Evolutionary conservation across 345 rosid genomes (phyloP).

Genomic region (Populus pruinosa): DNA sequence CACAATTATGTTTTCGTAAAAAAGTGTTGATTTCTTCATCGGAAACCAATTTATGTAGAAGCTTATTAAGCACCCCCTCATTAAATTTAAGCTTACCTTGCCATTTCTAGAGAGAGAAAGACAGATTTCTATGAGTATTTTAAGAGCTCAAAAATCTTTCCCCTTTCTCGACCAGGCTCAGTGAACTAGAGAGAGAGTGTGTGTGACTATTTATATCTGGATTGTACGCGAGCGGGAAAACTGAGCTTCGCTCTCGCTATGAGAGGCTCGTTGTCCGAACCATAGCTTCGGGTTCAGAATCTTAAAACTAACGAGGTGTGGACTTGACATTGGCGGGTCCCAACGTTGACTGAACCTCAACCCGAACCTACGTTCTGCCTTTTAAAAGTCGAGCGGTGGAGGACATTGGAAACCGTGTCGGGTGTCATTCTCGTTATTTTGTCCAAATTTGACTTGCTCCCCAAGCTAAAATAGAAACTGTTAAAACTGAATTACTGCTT

Average conservation of each 20-base stretch:
- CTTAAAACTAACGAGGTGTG: constrained; percentile 7
- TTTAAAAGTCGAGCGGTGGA: constrained; percentile 7
- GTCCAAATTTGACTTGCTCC: constrained; percentile 30
- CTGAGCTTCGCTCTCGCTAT: constrained; percentile 1
- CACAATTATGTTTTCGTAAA: no score
- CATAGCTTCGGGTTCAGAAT: constrained; percentile 35
- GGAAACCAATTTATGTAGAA: neutral
- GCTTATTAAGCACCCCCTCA: neutral
- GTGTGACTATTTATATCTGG: neutral
- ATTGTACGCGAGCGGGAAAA: constrained; percentile 39
- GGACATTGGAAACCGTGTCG: constrained; percentile 27
- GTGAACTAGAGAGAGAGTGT: constrained; percentile 22
- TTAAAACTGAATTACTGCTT: neutral
- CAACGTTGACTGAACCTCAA: constrained; percentile 35
- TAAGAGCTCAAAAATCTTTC: neutral
- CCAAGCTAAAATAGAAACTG: constrained; percentile 37
- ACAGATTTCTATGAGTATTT: neutral
- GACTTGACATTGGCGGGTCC: constrained; percentile 22
- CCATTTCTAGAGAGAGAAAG: constrained; percentile 8
- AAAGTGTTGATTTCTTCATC: neutral
- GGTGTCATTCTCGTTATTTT: constrained; percentile 33
- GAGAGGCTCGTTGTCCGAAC: constrained; percentile 23
- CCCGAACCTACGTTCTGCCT: constrained; percentile 8
- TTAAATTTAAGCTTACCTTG: constrained; percentile 13
- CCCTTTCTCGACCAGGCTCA: constrained; percentile 31